Conservation (phyloP, 2,329 filamentous ascomycete species). For the Podosphaera fusca region DNA sequence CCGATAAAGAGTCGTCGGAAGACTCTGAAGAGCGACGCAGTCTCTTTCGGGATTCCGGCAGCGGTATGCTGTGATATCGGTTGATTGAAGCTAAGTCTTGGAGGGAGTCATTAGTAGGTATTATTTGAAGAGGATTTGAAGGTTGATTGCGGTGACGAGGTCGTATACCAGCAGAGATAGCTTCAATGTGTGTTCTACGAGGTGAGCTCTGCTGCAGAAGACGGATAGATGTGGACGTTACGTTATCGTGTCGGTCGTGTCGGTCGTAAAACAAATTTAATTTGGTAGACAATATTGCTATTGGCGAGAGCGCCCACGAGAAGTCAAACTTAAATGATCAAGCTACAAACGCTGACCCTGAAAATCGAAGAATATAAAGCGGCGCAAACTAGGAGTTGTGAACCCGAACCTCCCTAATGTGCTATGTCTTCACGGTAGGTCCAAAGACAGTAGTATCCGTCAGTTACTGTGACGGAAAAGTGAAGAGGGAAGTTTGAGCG, state of each 20-base stretch:
- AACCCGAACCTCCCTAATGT: no score
- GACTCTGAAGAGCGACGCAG: conserved; percentile 35
- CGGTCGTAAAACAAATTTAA: conserved; percentile 13
- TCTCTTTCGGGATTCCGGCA: conserved; percentile 13
- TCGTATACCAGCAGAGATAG: conserved; percentile 15
- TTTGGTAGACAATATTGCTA: background rate
- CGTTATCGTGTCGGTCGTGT: conserved; percentile 16
- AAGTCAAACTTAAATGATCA: no score
- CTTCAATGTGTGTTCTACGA: conserved; percentile 15
- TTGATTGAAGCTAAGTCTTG: conserved; percentile 11
- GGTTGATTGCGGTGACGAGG: conserved; percentile 8
- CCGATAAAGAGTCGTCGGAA: conserved; percentile 65
- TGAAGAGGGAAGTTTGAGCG: no score
- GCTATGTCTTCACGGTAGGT: no score
- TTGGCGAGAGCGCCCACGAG: background rate
- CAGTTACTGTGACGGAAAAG: no score
- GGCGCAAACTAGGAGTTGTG: no score
- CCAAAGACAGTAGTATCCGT: no score
- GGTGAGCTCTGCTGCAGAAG: conserved; percentile 14
- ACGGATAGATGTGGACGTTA: conserved; percentile 11
- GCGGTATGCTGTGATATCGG: conserved; percentile 6
- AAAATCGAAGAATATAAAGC: no score
- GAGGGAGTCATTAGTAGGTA: conserved; percentile 11
- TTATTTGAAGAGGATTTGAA: conserved; percentile 5
- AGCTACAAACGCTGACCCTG: no score